These are phyloP conservation scores for Dothistroma pini DNA, from an alignment of 2,329 filamentous ascomycete genomes.

Conservation along the genomic window DNA sequence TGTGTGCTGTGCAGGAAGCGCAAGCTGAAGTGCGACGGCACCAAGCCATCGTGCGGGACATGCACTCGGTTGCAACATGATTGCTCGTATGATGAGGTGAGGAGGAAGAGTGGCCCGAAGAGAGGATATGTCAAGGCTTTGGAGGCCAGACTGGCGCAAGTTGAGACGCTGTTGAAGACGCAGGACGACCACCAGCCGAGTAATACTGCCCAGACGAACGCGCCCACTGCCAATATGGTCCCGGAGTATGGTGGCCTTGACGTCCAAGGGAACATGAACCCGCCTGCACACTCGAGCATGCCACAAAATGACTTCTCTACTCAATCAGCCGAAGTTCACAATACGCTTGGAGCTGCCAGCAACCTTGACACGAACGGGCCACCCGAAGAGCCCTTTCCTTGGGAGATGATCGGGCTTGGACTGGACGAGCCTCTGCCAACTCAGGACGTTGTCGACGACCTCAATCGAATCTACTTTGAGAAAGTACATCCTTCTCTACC, in stretches of 20 bases:
- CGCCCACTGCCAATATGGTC: slow-evolving; percentile 9
- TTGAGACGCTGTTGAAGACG: slow-evolving; percentile 83
- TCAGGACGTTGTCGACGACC: slow-evolving; percentile 76
- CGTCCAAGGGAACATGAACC: slow-evolving; percentile 11
- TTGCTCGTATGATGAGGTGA: slow-evolving; percentile 86
- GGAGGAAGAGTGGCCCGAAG: slow-evolving; percentile 92
- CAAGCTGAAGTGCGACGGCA: slow-evolving; percentile 86
- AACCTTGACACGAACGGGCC: slow-evolving; percentile 11
- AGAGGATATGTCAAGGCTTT: slow-evolving; percentile 91
- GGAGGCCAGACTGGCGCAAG: slow-evolving; percentile 81
- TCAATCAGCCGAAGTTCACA: slow-evolving; percentile 10
- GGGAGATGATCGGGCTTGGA: slow-evolving; percentile 82
- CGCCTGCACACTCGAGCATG: slow-evolving; percentile 11
- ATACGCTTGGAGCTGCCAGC: slow-evolving; percentile 8
- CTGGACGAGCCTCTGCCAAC: slow-evolving; percentile 77
- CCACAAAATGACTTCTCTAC: slow-evolving; percentile 9
- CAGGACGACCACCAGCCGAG: slow-evolving; percentile 44
- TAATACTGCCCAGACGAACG: slow-evolving; percentile 1
- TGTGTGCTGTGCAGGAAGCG: slow-evolving; percentile 91
- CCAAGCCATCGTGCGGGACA: slow-evolving; percentile 79
- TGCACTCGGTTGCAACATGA: slow-evolving; percentile 82
- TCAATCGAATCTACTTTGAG: slow-evolving; percentile 84
- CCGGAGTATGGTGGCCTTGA: slow-evolving; percentile 23
- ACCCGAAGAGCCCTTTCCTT: slow-evolving; percentile 54
- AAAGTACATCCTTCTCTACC: slow-evolving; percentile 83